phyloP scores from a whole-genome alignment of 192 early-diverging fungal genomes.

The Coemansia sp. region DNA sequence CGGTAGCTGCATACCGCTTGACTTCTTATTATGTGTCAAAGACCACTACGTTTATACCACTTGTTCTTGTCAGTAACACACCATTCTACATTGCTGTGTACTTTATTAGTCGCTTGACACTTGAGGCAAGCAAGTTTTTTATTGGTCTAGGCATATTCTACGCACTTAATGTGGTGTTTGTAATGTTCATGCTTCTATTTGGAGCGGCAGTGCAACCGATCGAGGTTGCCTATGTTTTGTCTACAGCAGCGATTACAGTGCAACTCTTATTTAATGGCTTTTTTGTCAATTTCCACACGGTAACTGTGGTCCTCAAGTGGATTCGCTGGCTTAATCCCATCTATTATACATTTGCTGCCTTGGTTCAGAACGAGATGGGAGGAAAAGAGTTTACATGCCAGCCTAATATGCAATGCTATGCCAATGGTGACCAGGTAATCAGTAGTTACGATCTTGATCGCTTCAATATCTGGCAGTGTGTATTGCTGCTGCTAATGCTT shows the following conservation, averaged over 20 bases:
- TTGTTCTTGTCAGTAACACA: constrained; percentile 32
- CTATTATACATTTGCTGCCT: constrained; percentile 37
- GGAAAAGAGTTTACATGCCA: constrained; percentile 42
- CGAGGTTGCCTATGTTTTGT: constrained; percentile 47
- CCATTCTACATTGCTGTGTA: constrained; percentile 50
- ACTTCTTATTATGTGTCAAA: constrained; percentile 65
- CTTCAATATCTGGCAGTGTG: constrained; percentile 45
- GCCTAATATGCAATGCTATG: constrained; percentile 32
- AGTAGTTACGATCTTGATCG: constrained; percentile 34
- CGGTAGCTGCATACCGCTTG: constrained; percentile 63
- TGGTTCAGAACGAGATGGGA: constrained; percentile 50
- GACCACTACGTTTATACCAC: constrained; percentile 54
- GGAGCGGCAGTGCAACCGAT: constrained; percentile 42
- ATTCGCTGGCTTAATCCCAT: constrained; percentile 54
- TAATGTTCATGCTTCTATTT: constrained; percentile 39
- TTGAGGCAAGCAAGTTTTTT: constrained; percentile 52
- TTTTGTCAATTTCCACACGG: constrained; percentile 39
- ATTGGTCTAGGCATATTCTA: constrained; percentile 45
- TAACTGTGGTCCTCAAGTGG: constrained; percentile 55
- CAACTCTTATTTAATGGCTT: constrained; percentile 53
- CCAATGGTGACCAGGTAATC: constrained; percentile 36
- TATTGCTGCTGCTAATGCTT: constrained; percentile 50
- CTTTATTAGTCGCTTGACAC: constrained; percentile 45
- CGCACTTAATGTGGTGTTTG: constrained; percentile 33
- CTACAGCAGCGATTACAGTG: constrained; percentile 42